A percentile compares a stretch with the other conserved stretches of the same genome.
Conservation (phyloP, 1,139 yeast species). For the Casaregolazyma lundiana region DNA sequence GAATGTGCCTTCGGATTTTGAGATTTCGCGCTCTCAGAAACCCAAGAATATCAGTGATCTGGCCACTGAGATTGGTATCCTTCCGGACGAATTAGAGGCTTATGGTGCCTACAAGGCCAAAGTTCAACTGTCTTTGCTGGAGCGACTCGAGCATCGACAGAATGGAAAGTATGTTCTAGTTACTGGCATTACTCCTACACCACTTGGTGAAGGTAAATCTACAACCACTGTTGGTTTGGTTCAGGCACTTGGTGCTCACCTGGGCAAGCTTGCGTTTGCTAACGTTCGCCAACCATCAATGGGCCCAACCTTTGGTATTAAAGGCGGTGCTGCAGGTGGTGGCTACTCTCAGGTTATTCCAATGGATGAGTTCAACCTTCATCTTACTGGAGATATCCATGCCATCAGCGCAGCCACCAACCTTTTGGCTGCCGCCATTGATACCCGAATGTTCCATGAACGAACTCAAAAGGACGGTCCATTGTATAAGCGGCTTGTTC, state of each 20-base stretch:
- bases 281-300: conserved; percentile 97
- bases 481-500: conserved; percentile 81
- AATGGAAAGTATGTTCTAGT: conserved; percentile 91
- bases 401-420: conserved; percentile 96
- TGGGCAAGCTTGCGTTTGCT: conserved; percentile 83
- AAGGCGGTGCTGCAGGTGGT: conserved; percentile 99
- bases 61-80: conserved; percentile 80
- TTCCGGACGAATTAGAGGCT: conserved; percentile 79
- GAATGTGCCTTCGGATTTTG: conserved; percentile 94
- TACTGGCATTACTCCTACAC: conserved; percentile 98
- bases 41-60: conserved; percentile 82
- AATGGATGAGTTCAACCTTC: conserved; percentile 99
- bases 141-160: conserved; percentile 61
- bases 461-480: conserved; percentile 86
- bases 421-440: conserved; percentile 94
- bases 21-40: conserved; percentile 81
- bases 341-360: conserved; percentile 98
- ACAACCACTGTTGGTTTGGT: conserved; percentile 96
- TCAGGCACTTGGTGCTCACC: conserved; percentile 92
- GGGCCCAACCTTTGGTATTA: conserved; percentile 99
- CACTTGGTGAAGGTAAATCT: conserved; percentile 96
- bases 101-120: conserved; percentile 93
- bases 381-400: conserved; percentile 96
- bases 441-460: conserved; percentile 97
- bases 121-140: conserved; percentile 68